Base-by-base conservation (phyloP, 805 yeast species). In the Yarrowia sp. region DNA sequence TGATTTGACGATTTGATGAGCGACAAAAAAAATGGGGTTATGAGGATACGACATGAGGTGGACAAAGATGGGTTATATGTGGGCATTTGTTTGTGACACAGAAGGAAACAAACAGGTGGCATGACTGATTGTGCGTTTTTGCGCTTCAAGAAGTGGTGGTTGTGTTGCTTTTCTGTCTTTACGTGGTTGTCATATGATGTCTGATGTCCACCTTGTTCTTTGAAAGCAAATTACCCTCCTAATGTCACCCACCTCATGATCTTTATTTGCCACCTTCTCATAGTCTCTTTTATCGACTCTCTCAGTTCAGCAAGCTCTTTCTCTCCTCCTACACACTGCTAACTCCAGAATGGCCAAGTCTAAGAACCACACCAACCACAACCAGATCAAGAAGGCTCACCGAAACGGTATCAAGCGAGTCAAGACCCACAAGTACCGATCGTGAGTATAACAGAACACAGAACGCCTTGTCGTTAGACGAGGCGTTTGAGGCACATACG, bases 331-430 rank as follows among this genome's bases (percentile, higher is more conserved):
- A 19, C 50, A 14, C 49, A 8, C 32, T 56, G 41, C 59, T 67
- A 61, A 48, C 64, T 16, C 68, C 71, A 83, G 79, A 85, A 94
- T 95, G 99, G 83, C 99, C 84, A 95, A 95, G 87, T 94, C 98
- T 77, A 95, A 95, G 97, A 95, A 95, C 87, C 98, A 95, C 84
- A 95, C 99, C 85, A 93, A 92, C 86, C 99, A 95, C 86, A 95
- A 95, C 96, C 98, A 94, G 86, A 91, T 90, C 92, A 90, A 85
- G 83, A 95, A 95, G 96, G 98, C 98, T 81, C 99, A 95, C 98
- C 93, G 89, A 75, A 95, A 95, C 90, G 99, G 99, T 87, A 94
- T 95, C 87, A 94, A 94, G 91, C 95, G 94, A 93, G 97, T 98
- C 79, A 91, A 87, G 89, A 89, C 97, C 81, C 85, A 88, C 97